Percentiles rank a stretch among this genome's conserved stretches.
phyloP scores from a whole-genome alignment of 1,284 basidiomycete genomes.

The Papiliotrema fonsecae region DNA sequence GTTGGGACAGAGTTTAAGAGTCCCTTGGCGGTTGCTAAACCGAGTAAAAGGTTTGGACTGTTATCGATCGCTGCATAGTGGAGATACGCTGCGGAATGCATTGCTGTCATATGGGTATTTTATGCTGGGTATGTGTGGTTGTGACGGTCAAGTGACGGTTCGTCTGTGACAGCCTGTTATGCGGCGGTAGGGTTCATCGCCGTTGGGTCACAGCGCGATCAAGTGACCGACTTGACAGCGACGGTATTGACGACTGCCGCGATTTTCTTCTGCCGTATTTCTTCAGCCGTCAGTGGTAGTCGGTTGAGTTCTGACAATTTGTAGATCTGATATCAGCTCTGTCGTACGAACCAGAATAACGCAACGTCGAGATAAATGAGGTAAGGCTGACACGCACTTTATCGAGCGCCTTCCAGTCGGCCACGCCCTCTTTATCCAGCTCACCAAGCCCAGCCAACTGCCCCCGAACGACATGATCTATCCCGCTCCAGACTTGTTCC shows the following conservation, averaged over 20 bases:
- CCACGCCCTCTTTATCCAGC: slow-evolving; percentile 29
- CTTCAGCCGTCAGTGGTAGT: slow-evolving; percentile 36
- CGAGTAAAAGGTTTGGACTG: slow-evolving; percentile 44
- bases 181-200: too few species aligned
- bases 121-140: slow-evolving; percentile 1
- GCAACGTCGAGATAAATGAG: too few species aligned
- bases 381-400: slow-evolving; percentile 61
- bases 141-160: not conserved
- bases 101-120: not conserved
- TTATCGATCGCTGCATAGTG: slow-evolving; percentile 34
- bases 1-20: slow-evolving; percentile 38
- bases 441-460: slow-evolving; percentile 14
- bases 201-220: too few species aligned
- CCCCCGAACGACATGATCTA: slow-evolving; percentile 49
- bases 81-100: too few species aligned
- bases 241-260: slow-evolving; percentile 68
- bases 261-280: slow-evolving; percentile 52
- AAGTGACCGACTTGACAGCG: slow-evolving; percentile 69
- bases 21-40: slow-evolving; percentile 42
- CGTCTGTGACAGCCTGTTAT: too few species aligned
- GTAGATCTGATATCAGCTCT: slow-evolving; percentile 56
- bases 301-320: slow-evolving; percentile 58
- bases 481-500: slow-evolving; percentile 32
- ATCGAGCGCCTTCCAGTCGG: slow-evolving; percentile 66
- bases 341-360: too few species aligned